These are phyloP conservation scores for Lonicera japonica DNA, from an alignment of 129 eudicot genomes.

Conservation along the genomic window DNA sequence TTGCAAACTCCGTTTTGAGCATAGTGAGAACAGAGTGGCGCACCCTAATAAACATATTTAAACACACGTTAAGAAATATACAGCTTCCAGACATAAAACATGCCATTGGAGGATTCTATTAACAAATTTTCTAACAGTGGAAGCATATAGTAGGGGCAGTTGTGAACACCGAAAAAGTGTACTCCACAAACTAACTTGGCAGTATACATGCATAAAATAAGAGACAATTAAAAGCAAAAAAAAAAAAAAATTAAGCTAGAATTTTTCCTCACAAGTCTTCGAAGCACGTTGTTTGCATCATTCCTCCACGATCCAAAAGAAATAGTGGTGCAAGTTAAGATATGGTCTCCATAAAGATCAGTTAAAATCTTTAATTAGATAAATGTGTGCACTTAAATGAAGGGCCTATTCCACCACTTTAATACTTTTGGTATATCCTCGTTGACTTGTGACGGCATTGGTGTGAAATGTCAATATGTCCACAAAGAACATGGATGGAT, in stretches of 20 bases:
- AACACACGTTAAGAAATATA: not conserved
- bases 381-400: not conserved
- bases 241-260: too few relatives aligned
- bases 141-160: too few relatives aligned
- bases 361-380: not conserved
- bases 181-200: too few relatives aligned
- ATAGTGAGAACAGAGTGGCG: constrained; percentile 78
- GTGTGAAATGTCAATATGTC: too few relatives aligned
- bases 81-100: not conserved
- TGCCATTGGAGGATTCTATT: not conserved
- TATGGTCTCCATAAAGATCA: not conserved
- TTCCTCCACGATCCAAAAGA: not conserved
- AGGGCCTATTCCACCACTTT: not conserved
- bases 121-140: not conserved
- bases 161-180: too few relatives aligned
- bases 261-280: not conserved
- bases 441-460: too few relatives aligned
- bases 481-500: too few relatives aligned
- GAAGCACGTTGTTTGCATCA: not conserved
- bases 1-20: constrained; percentile 79
- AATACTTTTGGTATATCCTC: not conserved
- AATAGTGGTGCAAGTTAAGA: not conserved
- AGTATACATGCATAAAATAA: too few relatives aligned
- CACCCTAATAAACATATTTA: constrained; percentile 47
- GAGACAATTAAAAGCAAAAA: too few relatives aligned